Evolutionary conservation across 1,284 basidiomycete genomes (phyloP).

Genomic region (Ceratobasidium sp.): DNA sequence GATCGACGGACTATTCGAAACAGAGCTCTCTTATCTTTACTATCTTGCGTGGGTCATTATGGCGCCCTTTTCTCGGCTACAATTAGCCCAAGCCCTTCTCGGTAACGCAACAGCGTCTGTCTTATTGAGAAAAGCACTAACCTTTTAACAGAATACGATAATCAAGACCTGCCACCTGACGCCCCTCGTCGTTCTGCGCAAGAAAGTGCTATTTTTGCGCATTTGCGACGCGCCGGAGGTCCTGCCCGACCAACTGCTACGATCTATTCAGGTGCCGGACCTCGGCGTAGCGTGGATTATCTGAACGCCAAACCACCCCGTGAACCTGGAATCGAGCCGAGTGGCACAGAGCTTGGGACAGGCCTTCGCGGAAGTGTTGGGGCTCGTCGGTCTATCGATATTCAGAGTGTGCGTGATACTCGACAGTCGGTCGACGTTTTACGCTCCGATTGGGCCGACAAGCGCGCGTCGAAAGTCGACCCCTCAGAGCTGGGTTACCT

Average conservation of each 20-base stretch:
- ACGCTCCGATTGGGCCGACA: slow-evolving; percentile 30
- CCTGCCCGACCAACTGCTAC: slow-evolving; percentile 19
- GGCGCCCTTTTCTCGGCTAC: slow-evolving; percentile 77
- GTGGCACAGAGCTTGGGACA: slow-evolving; percentile 67
- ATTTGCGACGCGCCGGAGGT: slow-evolving; percentile 41
- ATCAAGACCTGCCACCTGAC: slow-evolving; percentile 72
- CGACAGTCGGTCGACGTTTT: slow-evolving; percentile 32
- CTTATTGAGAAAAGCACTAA: slow-evolving; percentile 8
- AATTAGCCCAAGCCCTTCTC: slow-evolving; percentile 79
- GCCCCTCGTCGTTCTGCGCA: slow-evolving; percentile 71
- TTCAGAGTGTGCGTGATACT: slow-evolving; percentile 31
- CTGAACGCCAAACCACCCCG: slow-evolving; percentile 73
- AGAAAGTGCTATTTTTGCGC: slow-evolving; percentile 78
- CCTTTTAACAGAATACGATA: slow-evolving; percentile 75
- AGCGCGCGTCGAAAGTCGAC: slow-evolving; percentile 18
- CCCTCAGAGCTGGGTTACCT: slow-evolving; percentile 29
- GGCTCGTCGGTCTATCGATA: slow-evolving; percentile 46
- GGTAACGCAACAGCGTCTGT: slow-evolving; percentile 59
- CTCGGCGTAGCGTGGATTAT: slow-evolving; percentile 58
- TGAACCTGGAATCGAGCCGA: slow-evolving; percentile 62
- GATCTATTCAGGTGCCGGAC: slow-evolving; percentile 11
- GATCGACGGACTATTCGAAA: background rate
- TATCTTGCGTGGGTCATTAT: slow-evolving; percentile 28
- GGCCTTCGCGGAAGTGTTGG: slow-evolving; percentile 74
- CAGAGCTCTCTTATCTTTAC: background rate